Conservation (phyloP, 208 protist genomes). For the Giardia muris region DNA sequence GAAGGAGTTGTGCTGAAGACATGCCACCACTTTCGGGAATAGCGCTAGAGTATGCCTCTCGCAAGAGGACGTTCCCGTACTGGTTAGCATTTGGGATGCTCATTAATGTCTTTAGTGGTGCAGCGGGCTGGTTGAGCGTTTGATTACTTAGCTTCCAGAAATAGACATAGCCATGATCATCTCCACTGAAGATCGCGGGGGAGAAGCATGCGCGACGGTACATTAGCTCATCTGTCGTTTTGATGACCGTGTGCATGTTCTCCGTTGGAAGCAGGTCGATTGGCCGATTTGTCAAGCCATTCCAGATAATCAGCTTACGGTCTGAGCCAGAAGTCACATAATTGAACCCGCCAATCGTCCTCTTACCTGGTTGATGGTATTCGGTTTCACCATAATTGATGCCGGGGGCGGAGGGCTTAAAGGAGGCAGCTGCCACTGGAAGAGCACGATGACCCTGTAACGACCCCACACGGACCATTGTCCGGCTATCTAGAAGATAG, state of each 20-base stretch:
- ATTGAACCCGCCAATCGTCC: not conserved
- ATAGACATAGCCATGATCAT: conserved; percentile 4
- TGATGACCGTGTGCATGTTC: conserved; percentile 6
- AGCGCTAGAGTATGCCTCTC: not conserved
- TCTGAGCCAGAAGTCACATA: not conserved
- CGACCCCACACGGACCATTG: not conserved
- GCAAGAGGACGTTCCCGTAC: not conserved
- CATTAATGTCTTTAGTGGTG: not conserved
- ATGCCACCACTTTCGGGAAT: too few relatives aligned
- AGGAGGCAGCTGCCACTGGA: not conserved
- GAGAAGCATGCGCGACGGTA: not conserved
- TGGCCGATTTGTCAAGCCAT: not conserved
- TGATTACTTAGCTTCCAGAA: conserved; percentile 11
- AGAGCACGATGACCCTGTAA: not conserved
- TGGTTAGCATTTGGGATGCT: not conserved
- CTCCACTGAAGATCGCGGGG: conserved; percentile 24
- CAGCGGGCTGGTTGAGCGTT: not conserved
- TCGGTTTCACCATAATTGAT: not conserved
- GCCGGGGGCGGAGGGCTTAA: not conserved
- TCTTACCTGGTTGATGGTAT: not conserved
- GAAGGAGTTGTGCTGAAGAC: not conserved
- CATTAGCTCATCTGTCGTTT: not conserved
- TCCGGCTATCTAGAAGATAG: not conserved
- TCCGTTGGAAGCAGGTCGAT: not conserved
- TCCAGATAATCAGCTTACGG: not conserved